Percentiles rank a stretch among this genome's conserved stretches.
Evolutionary conservation across 2,329 filamentous ascomycete species (phyloP).

Genomic region (Fusarium algeriense): DNA sequence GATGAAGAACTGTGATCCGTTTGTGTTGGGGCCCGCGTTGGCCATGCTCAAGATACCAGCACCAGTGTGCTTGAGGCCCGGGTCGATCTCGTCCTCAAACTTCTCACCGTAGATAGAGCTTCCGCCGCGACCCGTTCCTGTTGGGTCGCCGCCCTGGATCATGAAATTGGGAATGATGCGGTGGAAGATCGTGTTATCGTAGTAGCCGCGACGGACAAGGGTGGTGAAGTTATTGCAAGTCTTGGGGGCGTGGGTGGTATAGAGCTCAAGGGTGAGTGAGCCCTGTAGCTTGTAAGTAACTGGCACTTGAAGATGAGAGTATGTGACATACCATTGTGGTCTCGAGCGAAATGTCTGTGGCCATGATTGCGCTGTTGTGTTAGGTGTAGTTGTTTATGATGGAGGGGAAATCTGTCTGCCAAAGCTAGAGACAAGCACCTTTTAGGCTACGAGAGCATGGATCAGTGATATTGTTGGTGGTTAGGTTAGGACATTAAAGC

Average conservation of each 20-base stretch:
- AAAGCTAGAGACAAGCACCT: background rate
- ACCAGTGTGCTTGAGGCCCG: slow-evolving; percentile 87
- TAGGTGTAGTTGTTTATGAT: slow-evolving; percentile 8
- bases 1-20: slow-evolving; percentile 96
- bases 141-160: slow-evolving; percentile 94
- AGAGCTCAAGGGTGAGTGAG: slow-evolving; percentile 87
- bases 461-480: background rate
- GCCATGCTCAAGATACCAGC: slow-evolving; percentile 97
- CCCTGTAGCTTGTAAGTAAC: slow-evolving; percentile 66
- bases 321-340: slow-evolving; percentile 78
- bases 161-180: slow-evolving; percentile 97
- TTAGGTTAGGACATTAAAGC: background rate
- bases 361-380: slow-evolving; percentile 64
- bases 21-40: slow-evolving; percentile 92
- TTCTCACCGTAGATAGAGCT: slow-evolving; percentile 91
- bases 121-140: slow-evolving; percentile 91
- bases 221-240: slow-evolving; percentile 90
- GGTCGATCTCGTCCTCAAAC: slow-evolving; percentile 91
- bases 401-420: slow-evolving; percentile 16
- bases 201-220: slow-evolving; percentile 86
- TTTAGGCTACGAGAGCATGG: background rate
- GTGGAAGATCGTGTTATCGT: slow-evolving; percentile 88
- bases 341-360: slow-evolving; percentile 82
- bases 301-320: background rate
- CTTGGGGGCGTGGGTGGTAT: slow-evolving; percentile 87